phyloP scores from a whole-genome alignment of 768 basidiomycete genomes.

The Pleurotus platypus region DNA sequence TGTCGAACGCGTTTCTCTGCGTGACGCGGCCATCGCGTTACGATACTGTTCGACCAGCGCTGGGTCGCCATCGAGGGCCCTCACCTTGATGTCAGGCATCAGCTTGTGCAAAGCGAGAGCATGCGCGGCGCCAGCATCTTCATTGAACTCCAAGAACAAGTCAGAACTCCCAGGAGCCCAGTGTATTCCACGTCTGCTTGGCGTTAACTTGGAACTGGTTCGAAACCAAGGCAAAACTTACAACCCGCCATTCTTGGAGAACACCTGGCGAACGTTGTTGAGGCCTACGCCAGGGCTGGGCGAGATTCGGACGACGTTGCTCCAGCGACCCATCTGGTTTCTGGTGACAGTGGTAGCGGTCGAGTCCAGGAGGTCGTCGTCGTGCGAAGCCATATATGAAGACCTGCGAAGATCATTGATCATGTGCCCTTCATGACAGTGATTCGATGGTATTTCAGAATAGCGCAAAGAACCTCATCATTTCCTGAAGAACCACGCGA shows the following conservation, averaged over 20 bases:
- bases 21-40: slow-evolving; percentile 7
- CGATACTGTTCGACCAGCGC: slow-evolving; percentile 17
- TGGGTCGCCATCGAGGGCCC: slow-evolving; percentile 15
- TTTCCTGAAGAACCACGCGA: too few relatives aligned
- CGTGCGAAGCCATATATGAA: too few relatives aligned
- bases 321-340: slow-evolving; percentile 18
- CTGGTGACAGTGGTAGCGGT: background rate
- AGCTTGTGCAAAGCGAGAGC: slow-evolving; percentile 19
- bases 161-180: slow-evolving; percentile 12
- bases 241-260: slow-evolving; percentile 19
- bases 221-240: slow-evolving; percentile 9
- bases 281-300: slow-evolving; percentile 4
- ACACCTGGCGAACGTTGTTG: slow-evolving; percentile 15
- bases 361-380: too few relatives aligned
- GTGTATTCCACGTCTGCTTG: background rate
- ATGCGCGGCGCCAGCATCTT: slow-evolving; percentile 17
- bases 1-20: background rate
- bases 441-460: too few relatives aligned
- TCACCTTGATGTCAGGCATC: slow-evolving; percentile 16
- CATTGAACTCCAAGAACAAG: slow-evolving; percentile 19
- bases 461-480: too few relatives aligned
- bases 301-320: slow-evolving; percentile 15
- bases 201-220: slow-evolving; percentile 8
- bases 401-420: too few relatives aligned
- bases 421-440: too few relatives aligned